Evolutionary conservation across 306 rosid genomes (phyloP).

Genomic region (Dalbergia cultrata): DNA sequence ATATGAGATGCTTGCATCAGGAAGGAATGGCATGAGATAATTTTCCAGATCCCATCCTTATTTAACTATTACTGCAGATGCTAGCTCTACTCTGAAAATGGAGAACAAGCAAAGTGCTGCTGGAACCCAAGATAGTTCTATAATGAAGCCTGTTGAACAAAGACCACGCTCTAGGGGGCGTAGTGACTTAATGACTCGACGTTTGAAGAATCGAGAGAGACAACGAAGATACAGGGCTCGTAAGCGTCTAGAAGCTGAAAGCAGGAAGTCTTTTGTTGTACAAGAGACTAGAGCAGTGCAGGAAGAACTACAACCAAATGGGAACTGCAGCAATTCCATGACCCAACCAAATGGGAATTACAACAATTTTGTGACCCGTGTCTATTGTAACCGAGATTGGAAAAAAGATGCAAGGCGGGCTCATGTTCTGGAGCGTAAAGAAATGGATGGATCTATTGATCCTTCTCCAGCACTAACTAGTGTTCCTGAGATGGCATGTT

Average conservation of each 20-base stretch:
- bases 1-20: slow-evolving; percentile 34
- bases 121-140: slow-evolving; percentile 57
- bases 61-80: slow-evolving; percentile 57
- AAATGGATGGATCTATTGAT: slow-evolving; percentile 50
- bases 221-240: slow-evolving; percentile 95
- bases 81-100: slow-evolving; percentile 59
- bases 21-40: slow-evolving; percentile 14
- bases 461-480: slow-evolving; percentile 44
- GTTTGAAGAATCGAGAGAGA: slow-evolving; percentile 89
- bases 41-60: slow-evolving; percentile 29
- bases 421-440: slow-evolving; percentile 52
- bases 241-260: slow-evolving; percentile 82
- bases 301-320: slow-evolving; percentile 52
- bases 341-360: slow-evolving; percentile 50
- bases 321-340: slow-evolving; percentile 47
- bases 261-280: slow-evolving; percentile 50
- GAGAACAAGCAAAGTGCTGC: slow-evolving; percentile 59
- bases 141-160: slow-evolving; percentile 63
- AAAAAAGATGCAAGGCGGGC: slow-evolving; percentile 87
- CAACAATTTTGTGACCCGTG: slow-evolving; percentile 54
- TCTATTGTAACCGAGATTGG: slow-evolving; percentile 77
- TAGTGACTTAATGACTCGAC: slow-evolving; percentile 68
- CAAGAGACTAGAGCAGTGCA: slow-evolving; percentile 47
- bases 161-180: slow-evolving; percentile 55
- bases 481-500: slow-evolving; percentile 48